phyloP scores from a whole-genome alignment of 768 basidiomycete species.

The Tulasnella sp. region DNA sequence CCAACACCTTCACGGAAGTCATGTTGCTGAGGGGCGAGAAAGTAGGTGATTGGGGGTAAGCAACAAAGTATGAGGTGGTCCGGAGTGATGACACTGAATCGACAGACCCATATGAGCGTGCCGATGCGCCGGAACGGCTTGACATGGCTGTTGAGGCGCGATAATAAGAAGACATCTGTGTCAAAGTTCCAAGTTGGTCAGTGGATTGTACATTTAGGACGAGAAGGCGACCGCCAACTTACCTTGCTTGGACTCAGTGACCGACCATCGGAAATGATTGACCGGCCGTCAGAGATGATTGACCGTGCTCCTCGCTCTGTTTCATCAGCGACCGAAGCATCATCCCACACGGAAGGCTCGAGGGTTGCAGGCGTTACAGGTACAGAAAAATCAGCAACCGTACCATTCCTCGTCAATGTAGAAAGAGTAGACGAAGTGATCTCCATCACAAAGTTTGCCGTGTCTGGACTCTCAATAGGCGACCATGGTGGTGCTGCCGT shows the following conservation, averaged over 20 bases:
- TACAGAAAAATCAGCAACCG: neutral
- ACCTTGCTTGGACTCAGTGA: neutral
- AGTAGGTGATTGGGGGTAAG: neutral
- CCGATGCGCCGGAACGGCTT: neutral
- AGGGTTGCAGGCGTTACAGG: neutral
- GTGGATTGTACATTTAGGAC: too few relatives aligned
- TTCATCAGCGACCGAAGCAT: neutral
- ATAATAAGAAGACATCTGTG: neutral
- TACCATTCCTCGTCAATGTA: neutral
- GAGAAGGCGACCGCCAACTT: neutral
- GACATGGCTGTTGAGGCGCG: neutral
- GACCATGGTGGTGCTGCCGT: slow-evolving; percentile 1
- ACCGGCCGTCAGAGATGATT: neutral
- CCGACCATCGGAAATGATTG: neutral
- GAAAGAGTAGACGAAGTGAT: slow-evolving; percentile 2
- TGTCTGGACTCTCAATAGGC: neutral
- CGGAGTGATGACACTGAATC: neutral
- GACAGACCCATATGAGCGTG: neutral
- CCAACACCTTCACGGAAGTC: neutral
- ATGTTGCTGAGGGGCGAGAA: neutral
- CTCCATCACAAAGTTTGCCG: slow-evolving; percentile 1
- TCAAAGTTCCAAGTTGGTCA: neutral
- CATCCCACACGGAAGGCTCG: neutral
- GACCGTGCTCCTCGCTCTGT: slow-evolving; percentile 7
- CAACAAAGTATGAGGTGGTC: neutral